Evolutionary conservation across 2,329 filamentous ascomycete genomes (phyloP).

Genomic region (Diatrype stigma): DNA sequence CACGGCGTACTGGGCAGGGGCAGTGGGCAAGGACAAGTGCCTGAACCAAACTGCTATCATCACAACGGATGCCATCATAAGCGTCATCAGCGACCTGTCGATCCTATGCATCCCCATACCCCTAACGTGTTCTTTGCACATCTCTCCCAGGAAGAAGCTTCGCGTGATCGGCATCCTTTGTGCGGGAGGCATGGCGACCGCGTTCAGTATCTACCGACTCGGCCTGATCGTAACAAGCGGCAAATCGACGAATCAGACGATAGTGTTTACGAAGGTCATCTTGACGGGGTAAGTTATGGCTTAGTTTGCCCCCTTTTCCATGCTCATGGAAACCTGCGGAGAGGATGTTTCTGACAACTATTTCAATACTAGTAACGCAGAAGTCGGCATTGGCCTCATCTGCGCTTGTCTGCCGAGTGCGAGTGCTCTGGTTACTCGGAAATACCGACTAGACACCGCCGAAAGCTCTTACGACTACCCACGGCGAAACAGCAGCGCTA

Average conservation of each 20-base stretch:
- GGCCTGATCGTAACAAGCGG: conserved; percentile 20
- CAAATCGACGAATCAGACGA: conserved; percentile 20
- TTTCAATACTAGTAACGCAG: conserved; percentile 25
- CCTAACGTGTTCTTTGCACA: conserved; percentile 28
- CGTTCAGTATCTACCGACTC: conserved; percentile 26
- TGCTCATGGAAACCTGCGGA: too few relatives aligned
- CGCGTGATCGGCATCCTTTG: conserved; percentile 25
- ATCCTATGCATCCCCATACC: conserved; percentile 28
- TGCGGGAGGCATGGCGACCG: conserved; percentile 29
- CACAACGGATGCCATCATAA: conserved; percentile 27
- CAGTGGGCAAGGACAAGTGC: conserved; percentile 24
- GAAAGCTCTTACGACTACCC: conserved; percentile 16
- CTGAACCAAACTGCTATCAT: conserved; percentile 31
- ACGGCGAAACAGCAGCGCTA: conserved; percentile 12
- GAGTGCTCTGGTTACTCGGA: conserved; percentile 12
- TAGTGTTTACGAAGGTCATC: conserved; percentile 24
- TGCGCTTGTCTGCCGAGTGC: conserved; percentile 28
- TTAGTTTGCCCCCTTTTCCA: too few relatives aligned
- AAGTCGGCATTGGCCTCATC: conserved; percentile 28
- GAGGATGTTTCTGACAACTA: neutral
- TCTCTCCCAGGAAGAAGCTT: conserved; percentile 25
- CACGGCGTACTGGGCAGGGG: conserved; percentile 35
- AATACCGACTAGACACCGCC: neutral
- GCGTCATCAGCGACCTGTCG: conserved; percentile 26
- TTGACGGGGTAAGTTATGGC: conserved; percentile 14